Base-by-base conservation (phyloP, 768 basidiomycete species). In the Macrolepiota dolichaula region DNA sequence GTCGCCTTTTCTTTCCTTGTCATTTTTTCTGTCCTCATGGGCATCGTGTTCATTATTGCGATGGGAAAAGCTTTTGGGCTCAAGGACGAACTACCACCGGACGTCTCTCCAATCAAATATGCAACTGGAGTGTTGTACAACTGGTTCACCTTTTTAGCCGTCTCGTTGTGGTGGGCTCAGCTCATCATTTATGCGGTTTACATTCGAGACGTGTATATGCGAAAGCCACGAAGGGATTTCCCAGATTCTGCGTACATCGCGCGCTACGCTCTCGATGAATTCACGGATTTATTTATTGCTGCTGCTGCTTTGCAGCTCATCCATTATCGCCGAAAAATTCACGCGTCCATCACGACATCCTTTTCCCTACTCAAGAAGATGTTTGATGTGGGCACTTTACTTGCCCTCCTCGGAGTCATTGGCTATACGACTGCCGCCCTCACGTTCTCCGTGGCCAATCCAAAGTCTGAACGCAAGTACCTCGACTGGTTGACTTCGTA, bases 1-100 rank as follows among this genome's bases (percentile, higher is more conserved):
- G 57, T 50, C 19, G 22, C 49, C 25, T 58, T 58, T 29, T 49
- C 57, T 3, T 58, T 58, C 46, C 49, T 58, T 17, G 51, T 58
- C 3, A 38, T 58, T 38, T 51, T 58, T 27, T 35, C 57, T 2
- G 38, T 57, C 40, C 17, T 58, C 9, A 50, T 47, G 9, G 49
- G 57, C 12, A 22, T 50, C 3, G 12, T 58, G 11, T 51, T 58
- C 19, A 12, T 58, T 5, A 22, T 25, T 11, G 35, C 47, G 2
- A 9, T 57, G 6, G 46, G n/a, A 15, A 50, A 35, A 25, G 49
- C 17, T 6, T n/a, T 35, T 17, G 57, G 57, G 10, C 19, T 12
- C 13, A 57, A 57, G 37, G 57, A 57, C 3, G 47, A 57, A 10
- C 22, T 57, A 2, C 49, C 56, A 12, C 47, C 56, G 2, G 56